Evolutionary conservation across 345 rosid genomes (phyloP), one percentile per base, ranked within the genome.

Genomic region (Moricandia arvensis): DNA sequence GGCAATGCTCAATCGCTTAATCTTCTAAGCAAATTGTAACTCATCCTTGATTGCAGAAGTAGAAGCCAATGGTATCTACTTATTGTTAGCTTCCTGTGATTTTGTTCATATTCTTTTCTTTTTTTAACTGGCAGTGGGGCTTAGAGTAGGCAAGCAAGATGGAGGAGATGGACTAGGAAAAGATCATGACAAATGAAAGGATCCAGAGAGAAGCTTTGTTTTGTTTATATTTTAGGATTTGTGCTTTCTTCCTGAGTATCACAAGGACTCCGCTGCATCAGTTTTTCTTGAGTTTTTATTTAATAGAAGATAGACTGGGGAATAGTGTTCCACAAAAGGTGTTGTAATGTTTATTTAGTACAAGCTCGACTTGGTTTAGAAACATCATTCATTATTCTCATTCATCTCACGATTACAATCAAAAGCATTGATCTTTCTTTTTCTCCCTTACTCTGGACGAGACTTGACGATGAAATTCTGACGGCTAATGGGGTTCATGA

Each of bases 401-500:
- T 13, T 45, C 29, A 31, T 65, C 47, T 58, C 8, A 55, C 2
- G 6, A 33, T 38, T 21, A 18, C 43, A 66, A 41, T 1, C 55
- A 31, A 30, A 58, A 66, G 60, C 73, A 67, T 21, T n/a, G 78
- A 16, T 26, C 12, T 26, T 7, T 1, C 6, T 24, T 12, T 4
- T 34, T n/a, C 33, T 24, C 59, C 11, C 72, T 79, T 27, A 79
- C 58, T 79, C 79, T 0, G 75, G 71, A 1, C 61, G 54, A 0
- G 89, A 33, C 83, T 87, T 94, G 65, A 94, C 85, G 26, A 91
- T 87, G 85, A 90, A 94, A 66, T 94, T 91, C 83, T 90, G 98
- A 71, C 97, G 96, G 75, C 86, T 90, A 63, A 90, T 90, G 34
- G 98, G 96, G 34, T 94, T 94, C 96, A 94, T 90, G 72, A 92